Evolutionary conservation across 106 monocot species (phyloP), one percentile per base, ranked within the genome.

Genomic region (Gastrodia elata): DNA sequence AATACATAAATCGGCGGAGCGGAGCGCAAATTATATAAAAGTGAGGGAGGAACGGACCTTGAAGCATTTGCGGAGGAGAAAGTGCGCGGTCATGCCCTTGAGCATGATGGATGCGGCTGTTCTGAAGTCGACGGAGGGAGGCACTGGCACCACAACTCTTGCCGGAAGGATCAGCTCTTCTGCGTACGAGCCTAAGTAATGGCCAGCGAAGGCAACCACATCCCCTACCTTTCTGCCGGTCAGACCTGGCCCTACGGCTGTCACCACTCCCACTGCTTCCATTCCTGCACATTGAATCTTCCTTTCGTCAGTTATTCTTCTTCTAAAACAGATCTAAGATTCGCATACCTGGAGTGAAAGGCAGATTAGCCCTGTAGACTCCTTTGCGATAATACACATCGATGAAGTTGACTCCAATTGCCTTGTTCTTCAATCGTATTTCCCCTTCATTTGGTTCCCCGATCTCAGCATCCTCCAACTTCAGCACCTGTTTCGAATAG

Each of bases 101-200:
- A 98, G 81, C 79, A 98, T 79, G 37, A 87, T 58, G 25, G 97
- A 82, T 56, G 92, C 97, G 25, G 86, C 93, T 20, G 78, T 48
- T n/a, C 61, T 86, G 22, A 80, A 80, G 76, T 97, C 93, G 61
- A 97, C 76, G 8, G 87, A 84, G 39, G 75, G 39, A 61, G 97
- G 93, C 72, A 97, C 84, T 26, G 86, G 81, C 28, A 97, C 83
- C n/a, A 58, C 93, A 39, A 79, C 83, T 72, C 43, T 80, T 52
- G 92, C 97, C 9, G 89, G 93, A 64, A 97, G 82, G 38, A 97
- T 93, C 77, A 93, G 97, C 68, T 97, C 97, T 76, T 97, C 90
- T 0, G 97, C 56, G 25, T 97, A 97, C 26, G 97, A 90, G 43
- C 93, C 97, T 81, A 93, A 84, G 4, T 83, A 80, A 22, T 67